Evolutionary conservation across 176 grass and related monocot species (phyloP).

Genomic region (Juncus inflexus): DNA sequence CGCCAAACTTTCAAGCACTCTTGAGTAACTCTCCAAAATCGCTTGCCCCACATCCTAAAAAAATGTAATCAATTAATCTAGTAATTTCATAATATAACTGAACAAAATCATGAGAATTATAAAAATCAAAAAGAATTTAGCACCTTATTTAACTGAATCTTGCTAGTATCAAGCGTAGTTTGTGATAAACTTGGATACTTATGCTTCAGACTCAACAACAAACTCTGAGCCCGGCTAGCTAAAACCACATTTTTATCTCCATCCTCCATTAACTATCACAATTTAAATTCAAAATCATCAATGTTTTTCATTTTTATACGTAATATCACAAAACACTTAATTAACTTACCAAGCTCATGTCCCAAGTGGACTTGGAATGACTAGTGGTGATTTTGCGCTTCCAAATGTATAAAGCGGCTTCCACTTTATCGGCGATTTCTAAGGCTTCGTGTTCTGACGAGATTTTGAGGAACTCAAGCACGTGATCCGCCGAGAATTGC

Average conservation of each 20-base stretch:
- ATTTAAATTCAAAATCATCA: too few relatives aligned
- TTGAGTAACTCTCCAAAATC: slow-evolving; percentile 90
- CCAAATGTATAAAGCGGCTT: slow-evolving; percentile 72
- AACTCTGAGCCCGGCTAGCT: slow-evolving; percentile 59
- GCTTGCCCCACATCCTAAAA: slow-evolving; percentile 80
- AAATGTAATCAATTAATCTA: slow-evolving; percentile 14
- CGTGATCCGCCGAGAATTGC: slow-evolving; percentile 73
- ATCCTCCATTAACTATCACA: slow-evolving; percentile 42
- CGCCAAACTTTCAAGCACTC: slow-evolving; percentile 87
- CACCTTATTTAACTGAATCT: slow-evolving; percentile 98
- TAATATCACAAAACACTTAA: too few relatives aligned
- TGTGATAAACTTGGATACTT: slow-evolving; percentile 82
- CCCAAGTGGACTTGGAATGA: slow-evolving; percentile 64
- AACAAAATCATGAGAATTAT: not conserved
- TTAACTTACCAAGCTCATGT: slow-evolving; percentile 23
- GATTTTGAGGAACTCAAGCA: slow-evolving; percentile 63
- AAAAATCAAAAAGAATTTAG: not conserved
- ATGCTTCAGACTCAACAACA: slow-evolving; percentile 78
- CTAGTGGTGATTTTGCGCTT: slow-evolving; percentile 52
- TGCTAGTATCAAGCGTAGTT: slow-evolving; percentile 85
- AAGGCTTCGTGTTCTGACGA: slow-evolving; percentile 78
- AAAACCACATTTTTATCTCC: slow-evolving; percentile 76
- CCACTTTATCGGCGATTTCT: slow-evolving; percentile 78
- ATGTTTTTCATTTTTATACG: too few relatives aligned
- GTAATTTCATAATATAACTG: not conserved